Base-by-base conservation (phyloP, 108 stramenopile species). In the Epithemia pelagica region DNA sequence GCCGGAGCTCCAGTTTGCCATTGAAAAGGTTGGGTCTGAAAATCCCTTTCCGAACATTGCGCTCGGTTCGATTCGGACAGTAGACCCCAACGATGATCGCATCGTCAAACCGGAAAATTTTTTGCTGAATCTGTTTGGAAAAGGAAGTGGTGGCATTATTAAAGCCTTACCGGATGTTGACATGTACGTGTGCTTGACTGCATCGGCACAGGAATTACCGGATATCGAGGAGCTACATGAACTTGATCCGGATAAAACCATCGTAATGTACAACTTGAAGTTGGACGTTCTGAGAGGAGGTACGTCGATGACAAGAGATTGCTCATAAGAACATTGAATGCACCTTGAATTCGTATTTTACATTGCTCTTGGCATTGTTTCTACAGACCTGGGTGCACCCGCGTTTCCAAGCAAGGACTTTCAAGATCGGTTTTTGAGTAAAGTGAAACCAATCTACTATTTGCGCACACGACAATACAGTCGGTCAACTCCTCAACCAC, bases 381-480 rank as follows among this genome's bases (percentile, higher is more conserved):
- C 10, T 10, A 46, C 37, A 46, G 37, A 96, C 80, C 72, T 96
- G 27, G 95, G 95, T 22, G 89, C 92, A 20, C 95, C 94, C 25
- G 92, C 92, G 21, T 96, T 96, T 66, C 95, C 92, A 0, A 67
- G 81, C 18, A 85, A 92, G 66, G 92, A 87, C 65, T 91, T 96
- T 64, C 96, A 96, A 59, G 93, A 90, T 80, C 76, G 94, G 8
- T 97, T 97, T 70, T 71, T 97, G 54, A 81, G 79, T 10, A 60
- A 74, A 23, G 85, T 94, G 67, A 92, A 94, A 65, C 95, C 96
- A 0, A 85, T 87, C 25, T 97, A 97, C 73, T 91, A 90, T 64
- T 72, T 97, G 53, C 89, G 95, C 23, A 94, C 96, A n/a, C 79
- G 95, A 25, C 90, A 93, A 63, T 97, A 96, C 78, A 84, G 88